Evolutionary conservation across 495 filamentous ascomycete genomes (phyloP).

Genomic region (Penicillium salamii): DNA sequence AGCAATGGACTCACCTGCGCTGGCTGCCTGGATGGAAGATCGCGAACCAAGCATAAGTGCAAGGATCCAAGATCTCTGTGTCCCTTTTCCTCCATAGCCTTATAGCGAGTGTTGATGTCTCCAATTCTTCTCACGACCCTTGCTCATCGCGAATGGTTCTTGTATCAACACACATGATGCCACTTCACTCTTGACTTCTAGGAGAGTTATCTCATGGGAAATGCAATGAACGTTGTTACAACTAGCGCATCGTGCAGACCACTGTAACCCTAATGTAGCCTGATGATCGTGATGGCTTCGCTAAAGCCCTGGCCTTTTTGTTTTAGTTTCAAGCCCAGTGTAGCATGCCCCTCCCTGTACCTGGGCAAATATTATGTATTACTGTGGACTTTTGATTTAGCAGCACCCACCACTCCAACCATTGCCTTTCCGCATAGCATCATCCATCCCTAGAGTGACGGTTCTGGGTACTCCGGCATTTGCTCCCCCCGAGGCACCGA

Average conservation of each 20-base stretch:
- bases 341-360: neutral
- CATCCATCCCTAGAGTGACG: slow-evolving; percentile 57
- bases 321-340: neutral
- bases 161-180: slow-evolving; percentile 2
- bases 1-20: slow-evolving; percentile 86
- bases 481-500: slow-evolving; percentile 50
- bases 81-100: neutral
- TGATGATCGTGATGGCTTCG: no score
- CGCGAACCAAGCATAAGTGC: slow-evolving; percentile 33
- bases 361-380: neutral
- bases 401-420: slow-evolving; percentile 49
- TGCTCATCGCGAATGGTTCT: neutral
- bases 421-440: slow-evolving; percentile 48
- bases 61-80: neutral
- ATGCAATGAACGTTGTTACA: neutral
- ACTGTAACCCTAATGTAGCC: neutral
- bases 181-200: neutral
- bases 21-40: slow-evolving; percentile 71
- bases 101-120: neutral
- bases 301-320: no score
- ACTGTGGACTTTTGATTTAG: slow-evolving; percentile 18
- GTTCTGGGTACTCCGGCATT: slow-evolving; percentile 44
- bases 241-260: neutral
- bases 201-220: neutral
- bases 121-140: neutral